phyloP scores from a whole-genome alignment of 805 yeast genomes.

The Cyberlindnera subsufficiens region DNA sequence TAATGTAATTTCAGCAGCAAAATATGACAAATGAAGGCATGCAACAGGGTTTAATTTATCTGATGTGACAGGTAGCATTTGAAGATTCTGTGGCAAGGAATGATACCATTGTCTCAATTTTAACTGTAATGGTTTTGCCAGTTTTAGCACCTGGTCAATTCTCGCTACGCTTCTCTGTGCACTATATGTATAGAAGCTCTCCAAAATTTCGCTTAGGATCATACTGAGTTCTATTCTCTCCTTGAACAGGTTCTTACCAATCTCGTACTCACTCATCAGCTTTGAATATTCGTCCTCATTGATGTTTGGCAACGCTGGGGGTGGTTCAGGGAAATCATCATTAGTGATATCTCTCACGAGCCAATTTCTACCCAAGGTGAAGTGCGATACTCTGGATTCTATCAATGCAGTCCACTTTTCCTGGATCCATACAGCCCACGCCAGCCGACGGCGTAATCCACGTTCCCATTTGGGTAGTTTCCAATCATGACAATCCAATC shows the following conservation, averaged over 20 bases:
- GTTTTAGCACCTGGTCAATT: conserved; percentile 61
- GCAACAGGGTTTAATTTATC: conserved; percentile 70
- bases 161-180: conserved; percentile 52
- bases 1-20: conserved; percentile 82
- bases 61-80: conserved; percentile 52
- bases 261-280: conserved; percentile 48
- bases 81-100: conserved; percentile 56
- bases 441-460: conserved; percentile 77
- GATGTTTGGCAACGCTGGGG: conserved; percentile 23
- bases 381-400: conserved; percentile 82
- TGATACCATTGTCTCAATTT: conserved; percentile 73
- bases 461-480: conserved; percentile 93
- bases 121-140: conserved; percentile 79
- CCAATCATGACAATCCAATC: conserved; percentile 89
- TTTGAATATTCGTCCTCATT: conserved; percentile 18
- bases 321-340: conserved; percentile 74
- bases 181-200: conserved; percentile 63
- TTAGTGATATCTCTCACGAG: conserved; percentile 59
- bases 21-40: conserved; percentile 75
- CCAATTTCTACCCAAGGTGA: conserved; percentile 72
- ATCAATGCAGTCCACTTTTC: conserved; percentile 86
- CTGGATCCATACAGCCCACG: conserved; percentile 94
- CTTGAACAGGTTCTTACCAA: conserved; percentile 65
- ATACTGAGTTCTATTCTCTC: conserved; percentile 60
- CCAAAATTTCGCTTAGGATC: conserved; percentile 67